phyloP scores from a whole-genome alignment of 2,329 filamentous ascomycete genomes.

The Fusarium cyanostomum region DNA sequence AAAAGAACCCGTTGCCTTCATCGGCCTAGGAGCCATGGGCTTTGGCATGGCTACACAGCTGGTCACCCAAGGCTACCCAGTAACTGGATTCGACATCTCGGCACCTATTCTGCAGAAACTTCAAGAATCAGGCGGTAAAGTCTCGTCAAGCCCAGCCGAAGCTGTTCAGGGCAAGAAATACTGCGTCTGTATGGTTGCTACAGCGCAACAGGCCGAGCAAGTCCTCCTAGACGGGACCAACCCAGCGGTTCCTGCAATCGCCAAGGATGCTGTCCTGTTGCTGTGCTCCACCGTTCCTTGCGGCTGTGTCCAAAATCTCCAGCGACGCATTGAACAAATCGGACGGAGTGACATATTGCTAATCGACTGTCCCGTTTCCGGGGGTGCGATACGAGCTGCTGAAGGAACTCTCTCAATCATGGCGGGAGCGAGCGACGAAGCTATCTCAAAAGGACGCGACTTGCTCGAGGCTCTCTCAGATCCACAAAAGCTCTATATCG shows the following conservation, averaged over 20 bases:
- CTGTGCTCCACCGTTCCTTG: slow-evolving; percentile 25
- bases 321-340: slow-evolving; percentile 3
- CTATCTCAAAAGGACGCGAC: slow-evolving; percentile 64
- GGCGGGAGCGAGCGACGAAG: slow-evolving; percentile 68
- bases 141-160: slow-evolving; percentile 2
- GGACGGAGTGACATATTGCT: slow-evolving; percentile 18
- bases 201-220: slow-evolving; percentile 20
- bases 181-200: slow-evolving; percentile 32
- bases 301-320: slow-evolving; percentile 14
- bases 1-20: slow-evolving; percentile 25
- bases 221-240: slow-evolving; percentile 15
- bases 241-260: slow-evolving; percentile 12
- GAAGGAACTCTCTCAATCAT: slow-evolving; percentile 77
- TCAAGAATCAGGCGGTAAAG: slow-evolving; percentile 6
- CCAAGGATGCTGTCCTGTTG: slow-evolving; percentile 8
- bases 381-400: slow-evolving; percentile 55
- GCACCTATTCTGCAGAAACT: slow-evolving; percentile 14
- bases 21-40: slow-evolving; percentile 33
- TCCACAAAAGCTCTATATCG: slow-evolving; percentile 68
- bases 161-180: slow-evolving; percentile 6
- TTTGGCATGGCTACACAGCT: slow-evolving; percentile 30
- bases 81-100: slow-evolving; percentile 28
- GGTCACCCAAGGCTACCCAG: slow-evolving; percentile 18
- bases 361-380: slow-evolving; percentile 52
- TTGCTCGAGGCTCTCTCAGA: slow-evolving; percentile 73